Evolutionary conservation across 139 green algal species (phyloP).

Genomic region (Coelastrella sp.): DNA sequence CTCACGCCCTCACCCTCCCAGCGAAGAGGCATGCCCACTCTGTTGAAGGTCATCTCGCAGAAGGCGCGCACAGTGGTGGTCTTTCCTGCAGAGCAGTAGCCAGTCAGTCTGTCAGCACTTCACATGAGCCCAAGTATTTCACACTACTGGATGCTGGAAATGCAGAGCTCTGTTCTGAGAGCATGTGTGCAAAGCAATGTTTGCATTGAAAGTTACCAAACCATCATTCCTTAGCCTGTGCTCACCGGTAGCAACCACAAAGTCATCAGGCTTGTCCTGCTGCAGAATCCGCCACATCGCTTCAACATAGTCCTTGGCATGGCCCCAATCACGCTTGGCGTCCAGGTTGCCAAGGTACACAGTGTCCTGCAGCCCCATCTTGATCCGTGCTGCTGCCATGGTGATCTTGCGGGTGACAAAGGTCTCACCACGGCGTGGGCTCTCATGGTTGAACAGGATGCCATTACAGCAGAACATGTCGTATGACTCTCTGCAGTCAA

Average conservation of each 20-base stretch:
- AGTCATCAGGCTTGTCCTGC: slow-evolving; percentile 77
- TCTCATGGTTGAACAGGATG: slow-evolving; percentile 92
- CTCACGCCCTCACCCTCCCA: slow-evolving; percentile 68
- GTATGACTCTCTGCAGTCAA: slow-evolving; percentile 71
- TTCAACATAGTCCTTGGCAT: slow-evolving; percentile 84
- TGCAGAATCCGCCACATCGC: slow-evolving; percentile 88
- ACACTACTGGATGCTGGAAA: not conserved
- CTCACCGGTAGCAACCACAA: slow-evolving; percentile 77
- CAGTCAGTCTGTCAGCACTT: not conserved
- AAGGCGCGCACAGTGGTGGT: slow-evolving; percentile 67
- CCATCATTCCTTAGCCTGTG: not conserved
- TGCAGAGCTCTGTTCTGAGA: not conserved
- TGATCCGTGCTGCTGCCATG: slow-evolving; percentile 69
- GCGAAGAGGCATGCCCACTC: slow-evolving; percentile 52
- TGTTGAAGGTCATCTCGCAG: slow-evolving; percentile 58
- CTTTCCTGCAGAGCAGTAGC: slow-evolving; percentile 30
- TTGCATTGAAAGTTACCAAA: not conserved
- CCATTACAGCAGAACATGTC: slow-evolving; percentile 84
- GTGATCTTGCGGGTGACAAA: slow-evolving; percentile 90
- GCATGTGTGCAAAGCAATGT: not conserved
- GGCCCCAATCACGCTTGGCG: slow-evolving; percentile 85
- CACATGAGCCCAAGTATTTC: not conserved
- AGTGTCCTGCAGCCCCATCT: slow-evolving; percentile 56
- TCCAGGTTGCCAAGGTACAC: slow-evolving; percentile 86
- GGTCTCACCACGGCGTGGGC: slow-evolving; percentile 76